These are phyloP conservation scores for Colletotrichum sp. DNA, from an alignment of 2,329 filamentous ascomycete genomes.

Conservation along the genomic window DNA sequence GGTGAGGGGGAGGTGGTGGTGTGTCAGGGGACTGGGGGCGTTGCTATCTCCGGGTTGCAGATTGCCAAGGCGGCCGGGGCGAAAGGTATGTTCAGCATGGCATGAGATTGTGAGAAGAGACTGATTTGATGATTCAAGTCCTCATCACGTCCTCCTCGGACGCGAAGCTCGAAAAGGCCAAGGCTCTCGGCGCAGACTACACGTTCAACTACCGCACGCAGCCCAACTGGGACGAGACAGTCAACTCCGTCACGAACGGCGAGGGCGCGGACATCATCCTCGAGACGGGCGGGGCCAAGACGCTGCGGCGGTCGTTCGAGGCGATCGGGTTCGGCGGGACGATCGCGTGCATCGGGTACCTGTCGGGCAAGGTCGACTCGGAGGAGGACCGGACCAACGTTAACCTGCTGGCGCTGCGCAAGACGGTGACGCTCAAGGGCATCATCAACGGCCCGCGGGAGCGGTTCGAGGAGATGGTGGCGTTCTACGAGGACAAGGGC, in stretches of 20 bases:
- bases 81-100: conserved; percentile 37
- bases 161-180: conserved; percentile 52
- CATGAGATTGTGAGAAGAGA: conserved; percentile 40
- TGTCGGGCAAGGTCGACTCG: conserved; percentile 59
- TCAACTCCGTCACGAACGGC: conserved; percentile 48
- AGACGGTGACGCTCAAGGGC: conserved; percentile 55
- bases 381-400: conserved; percentile 61
- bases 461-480: conserved; percentile 59
- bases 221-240: conserved; percentile 55
- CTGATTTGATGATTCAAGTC: conserved; percentile 44
- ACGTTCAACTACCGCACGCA: conserved; percentile 59
- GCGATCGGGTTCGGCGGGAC: conserved; percentile 60
- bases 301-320: conserved; percentile 56
- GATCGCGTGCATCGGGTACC: conserved; percentile 57
- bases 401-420: conserved; percentile 57
- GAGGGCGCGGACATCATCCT: conserved; percentile 60
- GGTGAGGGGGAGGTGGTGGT: conserved; percentile 51
- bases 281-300: conserved; percentile 58
- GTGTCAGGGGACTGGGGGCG: conserved; percentile 61
- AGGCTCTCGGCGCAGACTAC: conserved; percentile 54
- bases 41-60: conserved; percentile 56
- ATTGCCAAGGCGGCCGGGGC: conserved; percentile 58
- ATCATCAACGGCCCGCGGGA: conserved; percentile 66
- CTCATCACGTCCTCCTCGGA: conserved; percentile 62
- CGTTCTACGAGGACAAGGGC: conserved; percentile 46